phyloP scores from a whole-genome alignment of 768 basidiomycete species.

The Wakefieldia striispora region DNA sequence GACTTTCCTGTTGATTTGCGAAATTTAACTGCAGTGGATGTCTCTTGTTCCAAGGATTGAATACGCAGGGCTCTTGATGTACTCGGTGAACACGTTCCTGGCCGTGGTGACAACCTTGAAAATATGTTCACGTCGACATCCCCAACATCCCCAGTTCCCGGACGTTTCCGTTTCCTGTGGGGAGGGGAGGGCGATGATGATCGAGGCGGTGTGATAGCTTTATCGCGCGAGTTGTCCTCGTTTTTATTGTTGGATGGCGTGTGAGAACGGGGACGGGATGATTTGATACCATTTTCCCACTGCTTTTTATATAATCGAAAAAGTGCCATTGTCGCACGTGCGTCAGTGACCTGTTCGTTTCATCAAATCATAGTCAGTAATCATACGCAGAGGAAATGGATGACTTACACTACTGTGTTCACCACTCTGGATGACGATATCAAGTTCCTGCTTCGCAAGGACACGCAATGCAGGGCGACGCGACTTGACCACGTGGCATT shows the following conservation, averaged over 20 bases:
- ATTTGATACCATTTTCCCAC: slow-evolving; percentile 63
- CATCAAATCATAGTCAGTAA: neutral
- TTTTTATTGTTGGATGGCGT: neutral
- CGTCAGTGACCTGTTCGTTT: slow-evolving; percentile 74
- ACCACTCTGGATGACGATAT: slow-evolving; percentile 76
- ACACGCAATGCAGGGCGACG: slow-evolving; percentile 74
- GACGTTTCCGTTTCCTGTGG: slow-evolving; percentile 15
- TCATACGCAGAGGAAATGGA: neutral
- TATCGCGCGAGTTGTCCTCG: neutral
- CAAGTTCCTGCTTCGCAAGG: slow-evolving; percentile 78
- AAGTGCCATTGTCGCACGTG: slow-evolving; percentile 92
- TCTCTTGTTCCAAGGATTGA: neutral
- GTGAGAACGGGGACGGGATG: neutral
- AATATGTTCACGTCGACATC: neutral
- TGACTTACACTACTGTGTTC: slow-evolving; percentile 84
- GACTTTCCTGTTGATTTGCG: neutral
- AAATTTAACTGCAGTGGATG: neutral
- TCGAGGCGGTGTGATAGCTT: neutral
- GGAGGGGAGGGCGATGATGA: neutral
- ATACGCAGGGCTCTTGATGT: neutral
- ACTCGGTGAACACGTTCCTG: neutral
- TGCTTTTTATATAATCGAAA: slow-evolving; percentile 78
- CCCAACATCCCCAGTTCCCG: neutral
- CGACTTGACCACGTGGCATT: slow-evolving; percentile 58
- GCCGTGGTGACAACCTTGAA: neutral